phyloP scores from a whole-genome alignment of 2,329 filamentous ascomycete species.

The Botrytis fabae region DNA sequence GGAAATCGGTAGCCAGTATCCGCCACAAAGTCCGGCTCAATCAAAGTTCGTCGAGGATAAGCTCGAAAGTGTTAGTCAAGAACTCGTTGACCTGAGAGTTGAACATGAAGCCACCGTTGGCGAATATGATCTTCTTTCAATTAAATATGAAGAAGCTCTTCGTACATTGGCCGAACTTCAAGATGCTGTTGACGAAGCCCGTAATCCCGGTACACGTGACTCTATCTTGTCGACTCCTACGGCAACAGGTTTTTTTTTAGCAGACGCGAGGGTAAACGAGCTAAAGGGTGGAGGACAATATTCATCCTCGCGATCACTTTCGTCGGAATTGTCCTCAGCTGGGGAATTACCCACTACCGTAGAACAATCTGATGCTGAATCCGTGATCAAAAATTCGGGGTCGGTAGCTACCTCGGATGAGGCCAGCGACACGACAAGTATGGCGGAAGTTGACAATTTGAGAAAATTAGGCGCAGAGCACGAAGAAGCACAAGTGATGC shows the following conservation, averaged over 20 bases:
- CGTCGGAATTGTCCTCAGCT: constrained; percentile 88
- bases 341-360: constrained; percentile 70
- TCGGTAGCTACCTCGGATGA: constrained; percentile 37
- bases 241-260: constrained; percentile 78
- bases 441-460: constrained; percentile 69
- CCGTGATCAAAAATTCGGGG: constrained; percentile 44
- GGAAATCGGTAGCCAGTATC: constrained; percentile 33
- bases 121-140: constrained; percentile 78
- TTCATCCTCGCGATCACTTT: constrained; percentile 87
- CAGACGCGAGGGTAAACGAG: constrained; percentile 69
- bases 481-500: constrained; percentile 69
- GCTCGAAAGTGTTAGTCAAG: constrained; percentile 85
- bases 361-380: constrained; percentile 63
- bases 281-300: constrained; percentile 65
- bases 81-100: constrained; percentile 84
- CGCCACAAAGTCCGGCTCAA: constrained; percentile 71
- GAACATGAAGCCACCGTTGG: constrained; percentile 83
- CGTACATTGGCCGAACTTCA: constrained; percentile 81
- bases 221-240: constrained; percentile 55
- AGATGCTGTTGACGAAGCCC: constrained; percentile 77
- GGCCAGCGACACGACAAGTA: constrained; percentile 49
- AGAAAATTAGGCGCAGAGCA: constrained; percentile 72
- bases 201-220: constrained; percentile 54
- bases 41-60: constrained; percentile 88
- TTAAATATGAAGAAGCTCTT: constrained; percentile 89